Evolutionary conservation across 352 stramenopile species (phyloP).

Genomic region (Phytophthora brassicae): DNA sequence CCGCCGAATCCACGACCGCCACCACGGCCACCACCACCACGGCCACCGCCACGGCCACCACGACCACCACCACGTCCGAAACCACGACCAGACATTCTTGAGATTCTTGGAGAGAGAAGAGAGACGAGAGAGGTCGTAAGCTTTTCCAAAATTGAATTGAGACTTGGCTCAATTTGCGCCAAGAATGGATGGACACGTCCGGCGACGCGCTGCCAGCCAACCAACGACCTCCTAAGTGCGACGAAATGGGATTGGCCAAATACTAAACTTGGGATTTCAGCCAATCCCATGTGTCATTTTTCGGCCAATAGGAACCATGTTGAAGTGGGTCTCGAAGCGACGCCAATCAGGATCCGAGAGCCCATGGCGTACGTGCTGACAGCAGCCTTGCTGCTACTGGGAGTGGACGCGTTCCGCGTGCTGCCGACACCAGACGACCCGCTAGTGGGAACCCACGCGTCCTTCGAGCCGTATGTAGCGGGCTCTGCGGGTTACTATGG

Average conservation of each 20-base stretch:
- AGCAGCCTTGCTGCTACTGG: slow-evolving; percentile 13
- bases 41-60: slow-evolving; percentile 41
- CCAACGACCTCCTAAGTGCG: slow-evolving; percentile 11
- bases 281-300: background rate
- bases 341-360: too few relatives aligned
- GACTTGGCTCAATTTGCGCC: background rate
- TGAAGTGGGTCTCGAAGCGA: too few relatives aligned
- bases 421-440: slow-evolving; percentile 26
- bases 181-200: slow-evolving; percentile 28
- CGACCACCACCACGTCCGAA: slow-evolving; percentile 54
- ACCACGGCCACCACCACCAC: slow-evolving; percentile 39
- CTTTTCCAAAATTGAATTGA: slow-evolving; percentile 27
- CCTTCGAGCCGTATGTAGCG: slow-evolving; percentile 83
- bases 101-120: slow-evolving; percentile 21
- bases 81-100: slow-evolving; percentile 59
- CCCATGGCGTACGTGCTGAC: background rate
- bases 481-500: slow-evolving; percentile 86
- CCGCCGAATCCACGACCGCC: slow-evolving; percentile 47
- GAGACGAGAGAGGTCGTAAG: slow-evolving; percentile 12
- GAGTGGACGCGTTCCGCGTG: background rate
- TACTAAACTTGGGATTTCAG: background rate
- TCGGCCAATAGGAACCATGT: background rate
- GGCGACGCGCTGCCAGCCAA: slow-evolving; percentile 26
- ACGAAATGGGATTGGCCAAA: background rate
- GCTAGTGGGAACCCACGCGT: slow-evolving; percentile 31